A percentile compares a stretch with the other conserved stretches of the same genome.
Evolutionary conservation across 306 rosid species (phyloP).

Genomic region (Malus fusca): DNA sequence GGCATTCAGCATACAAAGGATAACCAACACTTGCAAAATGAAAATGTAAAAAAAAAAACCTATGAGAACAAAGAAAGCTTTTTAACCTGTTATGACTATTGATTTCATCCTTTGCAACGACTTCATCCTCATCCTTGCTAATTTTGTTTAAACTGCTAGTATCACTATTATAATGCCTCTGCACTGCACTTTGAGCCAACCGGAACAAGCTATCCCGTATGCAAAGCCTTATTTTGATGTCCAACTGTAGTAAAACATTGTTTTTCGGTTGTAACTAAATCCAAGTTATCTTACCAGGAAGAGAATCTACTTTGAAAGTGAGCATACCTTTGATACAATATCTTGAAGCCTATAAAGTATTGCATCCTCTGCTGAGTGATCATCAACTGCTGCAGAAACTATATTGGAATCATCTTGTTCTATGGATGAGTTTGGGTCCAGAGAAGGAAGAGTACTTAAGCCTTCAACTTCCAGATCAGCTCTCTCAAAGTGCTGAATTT

Average conservation of each 20-base stretch:
- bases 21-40: not conserved
- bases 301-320: slow-evolving; percentile 21
- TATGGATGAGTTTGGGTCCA: slow-evolving; percentile 39
- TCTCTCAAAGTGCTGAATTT: slow-evolving; percentile 39
- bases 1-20: not conserved
- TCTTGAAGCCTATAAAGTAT: slow-evolving; percentile 64
- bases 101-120: slow-evolving; percentile 40
- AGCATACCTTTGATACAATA: slow-evolving; percentile 62
- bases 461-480: slow-evolving; percentile 48
- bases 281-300: slow-evolving; percentile 26
- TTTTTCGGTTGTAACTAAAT: slow-evolving; percentile 38
- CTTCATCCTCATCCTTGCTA: slow-evolving; percentile 49
- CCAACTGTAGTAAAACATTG: slow-evolving; percentile 67
- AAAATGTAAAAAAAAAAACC: not conserved
- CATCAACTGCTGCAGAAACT: slow-evolving; percentile 42
- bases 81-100: slow-evolving; percentile 49
- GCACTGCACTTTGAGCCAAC: slow-evolving; percentile 75
- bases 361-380: slow-evolving; percentile 55
- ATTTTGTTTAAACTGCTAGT: slow-evolving; percentile 56
- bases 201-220: slow-evolving; percentile 88
- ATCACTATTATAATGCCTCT: slow-evolving; percentile 55
- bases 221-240: slow-evolving; percentile 60
- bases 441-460: slow-evolving; percentile 35
- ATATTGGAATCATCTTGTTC: slow-evolving; percentile 73
- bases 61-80: not conserved